Base-by-base conservation (phyloP, 2,329 filamentous ascomycete species). In the Exophiala mesophila region DNA sequence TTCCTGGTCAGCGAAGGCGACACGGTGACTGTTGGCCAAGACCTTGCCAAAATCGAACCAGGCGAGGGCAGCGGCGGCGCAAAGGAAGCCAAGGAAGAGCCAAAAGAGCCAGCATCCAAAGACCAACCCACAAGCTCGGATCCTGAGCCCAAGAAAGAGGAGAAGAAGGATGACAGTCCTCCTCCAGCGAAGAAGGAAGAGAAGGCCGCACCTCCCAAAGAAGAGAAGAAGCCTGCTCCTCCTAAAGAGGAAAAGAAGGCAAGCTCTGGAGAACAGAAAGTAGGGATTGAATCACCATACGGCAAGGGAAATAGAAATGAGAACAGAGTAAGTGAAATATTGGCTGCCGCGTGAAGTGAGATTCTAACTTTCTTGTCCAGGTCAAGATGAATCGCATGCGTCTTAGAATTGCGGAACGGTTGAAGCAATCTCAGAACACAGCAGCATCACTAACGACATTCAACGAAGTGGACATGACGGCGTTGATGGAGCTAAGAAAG, bases 341-440 rank as follows among this genome's bases (percentile, higher is more conserved):
- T 12, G 12, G 23, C 12, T 12, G 23, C 12, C 12, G 7, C 12
- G 12, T 12, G 6, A 7, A 7, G 7, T 55, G 38, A 30, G 39
- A 15, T 8, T 24, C 17, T 5, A 49, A 31, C 41, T 52, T 24
- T 50, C 36, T 26, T 16, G n/a, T 39, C 51, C 57, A 92, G 86
- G 88, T 97, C 60, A 98, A 98, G 77, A 98, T 98, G 92, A 97
- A 97, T 75, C 88, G 92, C 54, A 98, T 98, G 92, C 88, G 92
- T 54, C 80, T 97, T 49, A 83, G 92, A 50, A 98, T 97, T 57
- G 88, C 92, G 37, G 92, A 98, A 73, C 88, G 92, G 57, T 78
- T 98, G 54, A 98, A 98, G 80, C 92, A 98, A 66, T 97, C 92
- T 15, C 92, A 98, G 65, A 98, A 98, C 72, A 97, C 92, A 2